Conservation (phyloP, 2,329 filamentous ascomycete species). For the Rhynchosporium secalis region DNA sequence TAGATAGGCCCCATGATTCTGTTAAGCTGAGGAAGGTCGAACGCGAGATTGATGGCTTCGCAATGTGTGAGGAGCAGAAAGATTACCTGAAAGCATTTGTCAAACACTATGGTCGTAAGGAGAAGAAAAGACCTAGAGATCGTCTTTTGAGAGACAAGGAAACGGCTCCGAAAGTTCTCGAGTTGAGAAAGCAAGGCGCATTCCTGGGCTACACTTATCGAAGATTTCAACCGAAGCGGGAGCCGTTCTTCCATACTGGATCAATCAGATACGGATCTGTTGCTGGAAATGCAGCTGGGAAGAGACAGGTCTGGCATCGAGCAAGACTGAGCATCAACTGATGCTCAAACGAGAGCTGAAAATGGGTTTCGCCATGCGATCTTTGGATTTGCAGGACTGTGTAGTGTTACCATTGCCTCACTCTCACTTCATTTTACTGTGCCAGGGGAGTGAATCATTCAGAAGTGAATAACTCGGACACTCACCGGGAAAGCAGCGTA, state of each 20-base stretch:
- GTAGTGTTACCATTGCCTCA: no score
- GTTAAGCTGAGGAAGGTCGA: conserved; percentile 37
- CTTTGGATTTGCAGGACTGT: not conserved
- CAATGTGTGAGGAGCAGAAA: conserved; percentile 39
- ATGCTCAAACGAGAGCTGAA: not conserved
- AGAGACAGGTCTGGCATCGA: conserved; percentile 36
- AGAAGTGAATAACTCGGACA: conserved; percentile 31
- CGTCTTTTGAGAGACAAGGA: conserved; percentile 74
- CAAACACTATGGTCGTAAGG: conserved; percentile 48
- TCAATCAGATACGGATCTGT: conserved; percentile 16
- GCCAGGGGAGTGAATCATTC: conserved; percentile 19
- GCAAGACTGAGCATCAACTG: conserved; percentile 38
- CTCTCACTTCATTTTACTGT: no score
- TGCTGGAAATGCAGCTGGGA: conserved; percentile 20
- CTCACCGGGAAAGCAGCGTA: not conserved
- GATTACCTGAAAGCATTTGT: conserved; percentile 40
- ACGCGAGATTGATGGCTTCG: conserved; percentile 39
- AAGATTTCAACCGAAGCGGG: conserved; percentile 42
- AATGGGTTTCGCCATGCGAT: no score
- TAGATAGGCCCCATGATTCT: conserved; percentile 39
- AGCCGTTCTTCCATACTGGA: conserved; percentile 17
- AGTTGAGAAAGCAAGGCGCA: conserved; percentile 76
- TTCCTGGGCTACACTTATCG: conserved; percentile 91
- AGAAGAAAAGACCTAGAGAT: conserved; percentile 81
- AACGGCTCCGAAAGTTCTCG: conserved; percentile 67